These are phyloP conservation scores for Hymenoscyphus albidus DNA, from an alignment of 2,329 filamentous ascomycete species.

Conservation along the genomic window DNA sequence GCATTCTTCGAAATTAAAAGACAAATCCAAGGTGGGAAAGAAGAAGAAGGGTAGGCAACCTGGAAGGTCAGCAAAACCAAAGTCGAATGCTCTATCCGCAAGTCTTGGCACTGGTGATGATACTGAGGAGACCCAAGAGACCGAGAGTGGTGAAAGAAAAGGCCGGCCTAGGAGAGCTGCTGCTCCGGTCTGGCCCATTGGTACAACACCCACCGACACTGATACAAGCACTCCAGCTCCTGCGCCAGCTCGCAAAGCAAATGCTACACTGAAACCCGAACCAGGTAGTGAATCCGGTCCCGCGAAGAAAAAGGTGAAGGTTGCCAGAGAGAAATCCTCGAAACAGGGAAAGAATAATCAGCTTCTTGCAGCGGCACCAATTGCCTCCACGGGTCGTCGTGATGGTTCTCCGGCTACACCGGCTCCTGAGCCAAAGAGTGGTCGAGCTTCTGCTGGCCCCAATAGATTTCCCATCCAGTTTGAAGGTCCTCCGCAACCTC, in stretches of 20 bases:
- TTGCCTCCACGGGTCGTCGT: slow-evolving; percentile 29
- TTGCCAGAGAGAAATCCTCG: slow-evolving; percentile 29
- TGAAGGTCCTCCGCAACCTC: slow-evolving; percentile 20
- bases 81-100: slow-evolving; percentile 61
- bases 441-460: slow-evolving; percentile 16
- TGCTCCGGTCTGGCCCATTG: slow-evolving; percentile 68
- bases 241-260: slow-evolving; percentile 52
- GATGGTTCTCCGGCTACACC: slow-evolving; percentile 26
- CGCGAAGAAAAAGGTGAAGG: slow-evolving; percentile 37
- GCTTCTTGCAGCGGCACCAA: slow-evolving; percentile 17
- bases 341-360: slow-evolving; percentile 35
- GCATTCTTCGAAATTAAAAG: slow-evolving; percentile 70
- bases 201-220: slow-evolving; percentile 54
- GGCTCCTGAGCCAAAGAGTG: slow-evolving; percentile 23
- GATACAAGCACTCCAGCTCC: slow-evolving; percentile 55
- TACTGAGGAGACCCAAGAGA: slow-evolving; percentile 34
- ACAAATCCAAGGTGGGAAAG: slow-evolving; percentile 56
- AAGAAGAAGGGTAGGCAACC: slow-evolving; percentile 45
- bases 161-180: slow-evolving; percentile 56
- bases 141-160: slow-evolving; percentile 54
- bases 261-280: slow-evolving; percentile 42
- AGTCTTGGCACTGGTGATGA: slow-evolving; percentile 54
- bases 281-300: slow-evolving; percentile 37
- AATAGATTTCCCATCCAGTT: slow-evolving; percentile 27
- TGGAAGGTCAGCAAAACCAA: slow-evolving; percentile 51